phyloP scores from a whole-genome alignment of 2,329 filamentous ascomycete genomes.

The Didymella exigua region DNA sequence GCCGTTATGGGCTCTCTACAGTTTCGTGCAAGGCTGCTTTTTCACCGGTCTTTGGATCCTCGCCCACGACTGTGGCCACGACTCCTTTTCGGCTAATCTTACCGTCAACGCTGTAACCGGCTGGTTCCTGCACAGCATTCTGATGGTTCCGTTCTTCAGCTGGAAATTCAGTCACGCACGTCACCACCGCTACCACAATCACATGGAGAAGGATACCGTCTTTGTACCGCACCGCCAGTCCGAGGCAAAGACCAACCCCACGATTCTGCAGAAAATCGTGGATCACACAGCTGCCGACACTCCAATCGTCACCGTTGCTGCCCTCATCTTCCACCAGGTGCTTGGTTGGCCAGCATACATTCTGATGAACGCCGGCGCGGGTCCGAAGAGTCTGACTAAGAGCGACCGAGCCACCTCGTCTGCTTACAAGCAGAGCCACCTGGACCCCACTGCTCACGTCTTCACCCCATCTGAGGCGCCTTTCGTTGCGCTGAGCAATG shows the following conservation, averaged over 20 bases:
- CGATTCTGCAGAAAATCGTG: constrained; percentile 38
- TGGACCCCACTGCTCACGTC: constrained; percentile 25
- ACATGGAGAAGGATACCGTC: constrained; percentile 67
- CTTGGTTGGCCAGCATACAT: constrained; percentile 70
- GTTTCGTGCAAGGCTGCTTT: constrained; percentile 68
- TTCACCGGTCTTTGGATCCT: constrained; percentile 71
- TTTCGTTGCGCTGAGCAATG: constrained; percentile 25
- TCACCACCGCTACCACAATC: constrained; percentile 71
- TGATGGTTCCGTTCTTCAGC: constrained; percentile 73
- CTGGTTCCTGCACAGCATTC: constrained; percentile 68
- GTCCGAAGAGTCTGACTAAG: constrained; percentile 24
- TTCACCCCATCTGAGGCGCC: constrained; percentile 27
- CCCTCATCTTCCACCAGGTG: constrained; percentile 66
- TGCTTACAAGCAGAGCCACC: constrained; percentile 29
- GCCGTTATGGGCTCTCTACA: constrained; percentile 61
- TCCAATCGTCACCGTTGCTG: constrained; percentile 61
- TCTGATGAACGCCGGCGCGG: constrained; percentile 57
- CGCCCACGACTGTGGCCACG: constrained; percentile 73
- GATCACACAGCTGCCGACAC: constrained; percentile 61
- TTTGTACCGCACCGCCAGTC: constrained; percentile 43
- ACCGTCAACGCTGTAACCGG: constrained; percentile 66
- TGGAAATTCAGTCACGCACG: constrained; percentile 74
- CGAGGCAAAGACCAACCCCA: constrained; percentile 12
- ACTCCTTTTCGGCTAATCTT: constrained; percentile 65
- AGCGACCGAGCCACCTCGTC: constrained; percentile 12